phyloP scores from a whole-genome alignment of 2,329 filamentous ascomycete genomes.

The Boeremia lycopersici region DNA sequence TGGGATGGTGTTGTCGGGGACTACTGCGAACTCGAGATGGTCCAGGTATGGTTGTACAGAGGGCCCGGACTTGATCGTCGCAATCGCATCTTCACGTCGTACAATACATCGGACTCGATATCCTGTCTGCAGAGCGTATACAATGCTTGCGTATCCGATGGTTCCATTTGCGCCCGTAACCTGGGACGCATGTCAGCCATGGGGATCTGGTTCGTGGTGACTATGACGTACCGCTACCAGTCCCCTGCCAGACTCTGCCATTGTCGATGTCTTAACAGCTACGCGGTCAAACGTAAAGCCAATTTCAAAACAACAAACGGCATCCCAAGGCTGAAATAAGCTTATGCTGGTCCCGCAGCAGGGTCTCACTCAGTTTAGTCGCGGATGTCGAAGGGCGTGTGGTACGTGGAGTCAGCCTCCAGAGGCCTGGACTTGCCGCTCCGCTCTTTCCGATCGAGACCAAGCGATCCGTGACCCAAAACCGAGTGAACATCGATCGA shows the following conservation, averaged over 20 bases:
- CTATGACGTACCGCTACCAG: slow-evolving; percentile 33
- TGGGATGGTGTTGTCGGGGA: slow-evolving; percentile 35
- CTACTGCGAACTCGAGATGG: slow-evolving; percentile 32
- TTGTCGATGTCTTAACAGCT: slow-evolving; percentile 10
- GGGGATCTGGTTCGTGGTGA: not conserved
- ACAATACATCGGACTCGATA: slow-evolving; percentile 45
- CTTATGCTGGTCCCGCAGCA: not conserved
- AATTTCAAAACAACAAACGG: not conserved
- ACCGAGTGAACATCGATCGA: slow-evolving; percentile 9
- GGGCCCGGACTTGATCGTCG: slow-evolving; percentile 30
- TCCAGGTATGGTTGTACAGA: slow-evolving; percentile 33
- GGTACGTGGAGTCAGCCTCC: not conserved
- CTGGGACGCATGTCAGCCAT: slow-evolving; percentile 20
- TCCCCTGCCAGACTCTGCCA: slow-evolving; percentile 18
- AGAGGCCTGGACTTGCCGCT: slow-evolving; percentile 8
- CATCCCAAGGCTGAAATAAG: not conserved
- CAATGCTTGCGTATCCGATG: slow-evolving; percentile 39
- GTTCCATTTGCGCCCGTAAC: slow-evolving; percentile 46
- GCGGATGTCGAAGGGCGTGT: slow-evolving; percentile 6
- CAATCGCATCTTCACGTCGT: slow-evolving; percentile 35
- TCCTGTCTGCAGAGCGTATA: slow-evolving; percentile 33
- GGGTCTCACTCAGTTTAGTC: not conserved
- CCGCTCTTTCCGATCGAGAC: slow-evolving; percentile 8
- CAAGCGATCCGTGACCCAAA: not conserved
- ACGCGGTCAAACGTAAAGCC: not conserved